phyloP scores from a whole-genome alignment of 2,329 filamentous ascomycete genomes.

The Fusarium neocosmosporiellum region DNA sequence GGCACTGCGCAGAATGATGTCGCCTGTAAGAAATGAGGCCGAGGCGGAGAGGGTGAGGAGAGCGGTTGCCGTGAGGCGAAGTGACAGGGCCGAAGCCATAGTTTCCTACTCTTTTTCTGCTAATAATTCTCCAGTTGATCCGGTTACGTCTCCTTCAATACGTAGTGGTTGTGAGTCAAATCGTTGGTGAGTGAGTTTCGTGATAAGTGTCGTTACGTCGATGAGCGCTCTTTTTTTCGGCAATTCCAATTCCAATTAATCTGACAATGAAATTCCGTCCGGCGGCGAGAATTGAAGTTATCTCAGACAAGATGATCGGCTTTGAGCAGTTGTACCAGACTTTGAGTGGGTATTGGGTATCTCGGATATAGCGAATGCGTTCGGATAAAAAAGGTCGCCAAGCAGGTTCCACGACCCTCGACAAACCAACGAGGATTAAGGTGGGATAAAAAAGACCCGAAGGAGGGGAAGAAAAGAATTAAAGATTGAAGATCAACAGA shows the following conservation, averaged over 20 bases:
- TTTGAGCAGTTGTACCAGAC: constrained; percentile 2
- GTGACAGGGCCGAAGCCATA: constrained; percentile 36
- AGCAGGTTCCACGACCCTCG: constrained; percentile 16
- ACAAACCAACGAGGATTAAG: constrained; percentile 11
- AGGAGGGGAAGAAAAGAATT: constrained; percentile 18
- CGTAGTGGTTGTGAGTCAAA: neutral
- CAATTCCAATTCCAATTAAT: constrained; percentile 5
- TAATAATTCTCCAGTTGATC: constrained; percentile 2
- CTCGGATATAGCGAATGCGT: constrained; percentile 13
- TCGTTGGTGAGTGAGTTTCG: constrained; percentile 9
- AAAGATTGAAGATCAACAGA: constrained; percentile 27
- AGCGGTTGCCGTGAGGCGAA: constrained; percentile 31
- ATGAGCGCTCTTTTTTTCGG: neutral
- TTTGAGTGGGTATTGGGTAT: constrained; percentile 14
- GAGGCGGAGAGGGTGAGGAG: constrained; percentile 34
- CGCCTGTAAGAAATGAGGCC: constrained; percentile 25
- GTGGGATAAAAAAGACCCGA: neutral
- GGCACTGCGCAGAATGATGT: constrained; percentile 38
- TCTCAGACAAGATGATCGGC: constrained; percentile 7
- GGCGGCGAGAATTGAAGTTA: constrained; percentile 28
- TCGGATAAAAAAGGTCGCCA: neutral
- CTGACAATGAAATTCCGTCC: constrained; percentile 27
- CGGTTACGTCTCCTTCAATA: constrained; percentile 9
- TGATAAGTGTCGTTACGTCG: constrained; percentile 8
- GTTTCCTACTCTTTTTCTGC: constrained; percentile 7